Evolutionary conservation across 2,329 filamentous ascomycete genomes (phyloP).

Genomic region (Aspergillus fischeri): DNA sequence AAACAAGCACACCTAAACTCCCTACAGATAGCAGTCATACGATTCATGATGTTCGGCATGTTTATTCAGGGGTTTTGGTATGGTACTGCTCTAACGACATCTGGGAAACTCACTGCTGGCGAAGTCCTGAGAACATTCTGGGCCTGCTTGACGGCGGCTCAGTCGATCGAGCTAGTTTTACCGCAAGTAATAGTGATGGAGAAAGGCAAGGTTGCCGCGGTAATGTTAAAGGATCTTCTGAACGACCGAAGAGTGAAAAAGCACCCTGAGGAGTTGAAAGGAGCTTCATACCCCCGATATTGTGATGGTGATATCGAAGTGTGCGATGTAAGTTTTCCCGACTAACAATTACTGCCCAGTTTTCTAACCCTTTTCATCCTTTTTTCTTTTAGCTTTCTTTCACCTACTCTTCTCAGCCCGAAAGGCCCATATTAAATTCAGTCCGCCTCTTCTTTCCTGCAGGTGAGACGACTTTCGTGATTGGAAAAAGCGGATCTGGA

Average conservation of each 20-base stretch:
- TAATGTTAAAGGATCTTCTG: slow-evolving; percentile 53
- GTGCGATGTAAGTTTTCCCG: slow-evolving; percentile 50
- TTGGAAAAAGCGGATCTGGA: slow-evolving; percentile 83
- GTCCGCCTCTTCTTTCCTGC: slow-evolving; percentile 67
- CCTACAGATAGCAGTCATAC: slow-evolving; percentile 67
- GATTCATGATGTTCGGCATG: slow-evolving; percentile 69
- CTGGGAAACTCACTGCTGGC: slow-evolving; percentile 56
- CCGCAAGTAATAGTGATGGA: slow-evolving; percentile 73
- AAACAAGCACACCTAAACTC: slow-evolving; percentile 66
- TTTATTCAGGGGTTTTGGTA: slow-evolving; percentile 93
- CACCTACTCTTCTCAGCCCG: slow-evolving; percentile 68
- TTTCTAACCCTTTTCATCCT: slow-evolving; percentile 11
- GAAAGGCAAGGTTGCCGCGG: slow-evolving; percentile 72
- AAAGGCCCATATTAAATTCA: slow-evolving; percentile 55
- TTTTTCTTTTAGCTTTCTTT: slow-evolving; percentile 62
- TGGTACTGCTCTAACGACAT: slow-evolving; percentile 64
- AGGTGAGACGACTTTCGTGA: slow-evolving; percentile 71
- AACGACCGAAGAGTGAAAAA: slow-evolving; percentile 19
- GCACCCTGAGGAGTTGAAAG: slow-evolving; percentile 24
- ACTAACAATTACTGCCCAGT: neutral
- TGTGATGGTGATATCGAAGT: slow-evolving; percentile 68
- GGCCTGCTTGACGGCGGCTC: slow-evolving; percentile 69
- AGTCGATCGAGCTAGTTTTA: slow-evolving; percentile 68
- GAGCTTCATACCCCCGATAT: slow-evolving; percentile 27
- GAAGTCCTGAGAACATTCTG: slow-evolving; percentile 82